Base-by-base conservation (phyloP, 2,329 filamentous ascomycete species). In the Decorospora gaudefroyi region DNA sequence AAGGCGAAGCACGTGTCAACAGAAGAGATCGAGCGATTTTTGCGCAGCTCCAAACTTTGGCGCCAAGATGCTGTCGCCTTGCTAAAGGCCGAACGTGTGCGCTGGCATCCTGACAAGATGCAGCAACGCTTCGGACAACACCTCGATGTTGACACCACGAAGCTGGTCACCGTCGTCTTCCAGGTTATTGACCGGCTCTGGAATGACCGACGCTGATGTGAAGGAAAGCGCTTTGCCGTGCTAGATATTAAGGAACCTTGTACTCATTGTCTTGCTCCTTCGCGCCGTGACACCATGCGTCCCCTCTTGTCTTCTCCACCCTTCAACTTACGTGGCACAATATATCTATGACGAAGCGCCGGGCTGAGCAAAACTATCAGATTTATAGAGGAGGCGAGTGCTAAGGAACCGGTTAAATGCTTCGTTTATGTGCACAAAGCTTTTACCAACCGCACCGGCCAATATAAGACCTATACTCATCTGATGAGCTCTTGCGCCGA, bases 71-170 rank as follows among this genome's bases (percentile, higher is more conserved):
- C 81, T 13, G 40, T 72, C 10, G 74, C 78, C 30, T 67, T 79
- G 4, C 76, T 97, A 38, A 96, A 95, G 71, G 75, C 83, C 4
- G 93, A 99, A 74, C 83, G 93, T 37, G 85, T 97, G 12, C 80
- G 90, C 11, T 99, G 93, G 93, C 93, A 99, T 74, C 93, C 93
- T 3, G 93, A 99, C 73, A 99, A 97, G 76, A 87, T 97, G 42
- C 90, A 96, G 75, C 93, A 96, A 73, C 82, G 84, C 39, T 85
- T 95, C 48, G 88, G 90, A 3, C 74, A 82, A 46, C 76, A 78
- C 10, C 82, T 95, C 34, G 86, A 91, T 33, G 78, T 83, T 16
- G 78, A 78, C 3, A 82, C 88, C 3, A 85, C 95, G 78, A 83
- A 82, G 64, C 79, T 84, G 40, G 88, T 96, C 28, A 99, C 92